Evolutionary conservation across 1,139 yeast genomes (phyloP).

Genomic region (Yamadazyma atmosphaerica): DNA sequence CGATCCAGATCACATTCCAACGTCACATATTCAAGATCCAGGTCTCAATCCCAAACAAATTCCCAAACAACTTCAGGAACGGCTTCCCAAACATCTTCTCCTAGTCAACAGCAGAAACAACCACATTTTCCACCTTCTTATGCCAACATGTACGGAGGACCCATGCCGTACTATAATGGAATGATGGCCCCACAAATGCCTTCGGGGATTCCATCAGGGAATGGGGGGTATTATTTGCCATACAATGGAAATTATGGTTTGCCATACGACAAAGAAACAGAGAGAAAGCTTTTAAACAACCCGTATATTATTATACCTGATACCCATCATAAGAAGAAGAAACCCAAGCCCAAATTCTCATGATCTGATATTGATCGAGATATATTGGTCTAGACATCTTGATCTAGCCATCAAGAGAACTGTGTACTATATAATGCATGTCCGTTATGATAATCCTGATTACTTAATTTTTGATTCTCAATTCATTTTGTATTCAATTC

Average conservation of each 20-base stretch:
- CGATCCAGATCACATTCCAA: neutral
- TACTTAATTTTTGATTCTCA: no score
- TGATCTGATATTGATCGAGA: no score
- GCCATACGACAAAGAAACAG: slow-evolving; percentile 28
- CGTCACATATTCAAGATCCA: neutral
- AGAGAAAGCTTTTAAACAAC: slow-evolving; percentile 29
- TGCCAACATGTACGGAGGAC: no score
- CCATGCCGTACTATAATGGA: neutral
- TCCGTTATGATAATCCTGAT: no score
- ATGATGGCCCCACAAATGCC: neutral
- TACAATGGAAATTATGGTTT: slow-evolving; percentile 9
- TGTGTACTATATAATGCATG: no score
- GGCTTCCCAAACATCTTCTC: neutral
- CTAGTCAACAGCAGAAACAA: neutral
- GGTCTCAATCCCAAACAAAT: neutral
- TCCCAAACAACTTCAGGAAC: neutral
- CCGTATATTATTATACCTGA: slow-evolving; percentile 34
- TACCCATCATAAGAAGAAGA: slow-evolving; percentile 5
- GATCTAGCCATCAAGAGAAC: no score
- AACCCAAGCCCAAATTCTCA: neutral
- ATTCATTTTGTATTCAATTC: no score
- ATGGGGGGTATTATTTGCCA: neutral
- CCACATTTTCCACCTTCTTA: no score
- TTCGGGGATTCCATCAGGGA: neutral
- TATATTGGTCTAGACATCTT: no score